Evolutionary conservation across 2,329 filamentous ascomycete genomes (phyloP), one percentile per base, ranked within the genome.

Genomic region (Verticillium tricorpus): DNA sequence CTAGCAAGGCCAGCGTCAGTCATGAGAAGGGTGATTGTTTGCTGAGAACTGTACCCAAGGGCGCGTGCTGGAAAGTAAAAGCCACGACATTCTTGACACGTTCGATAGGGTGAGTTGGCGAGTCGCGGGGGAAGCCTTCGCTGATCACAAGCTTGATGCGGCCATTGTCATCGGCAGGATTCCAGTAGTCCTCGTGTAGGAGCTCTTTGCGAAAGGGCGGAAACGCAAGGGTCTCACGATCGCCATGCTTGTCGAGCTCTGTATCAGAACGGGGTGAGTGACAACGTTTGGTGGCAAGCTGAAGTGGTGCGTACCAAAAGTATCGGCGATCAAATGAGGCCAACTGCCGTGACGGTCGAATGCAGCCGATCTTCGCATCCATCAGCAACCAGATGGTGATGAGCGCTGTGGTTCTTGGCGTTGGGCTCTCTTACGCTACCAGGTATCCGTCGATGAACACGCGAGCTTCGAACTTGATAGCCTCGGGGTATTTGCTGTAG

Each of bases 1-100:
- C 92, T 74, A 68, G 57, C 67, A 22, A 65, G 25, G 8, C 31
- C 35, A 34, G 63, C 4, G 57, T 62, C 59, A 28, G 45, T 19
- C 0, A 34, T 37, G 5, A 31, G 22, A 28, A 28, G 5, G 28
- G 4, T 28, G 6, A 28, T 28, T 28, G 28, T 28, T 5, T 28
- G 28, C 28, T 7, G 8, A 40, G 17, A 6, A 32, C 75, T 81
- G 67, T 77, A 94, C 92, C 83, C 60, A 90, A 76, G 1, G 92
- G 92, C 37, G 90, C 92, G 78, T 95, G 91, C 70, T 95, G 91
- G 69, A 96, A 96, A 1, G 92, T 89, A 73, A 96, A 95, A 15
- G 85, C 84, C 28, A 93, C 84, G 55, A 92, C 75, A 68, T 93
- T 91, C 70, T 89, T 90, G 64, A 90, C 78, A 50, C 86, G 80